phyloP scores from a whole-genome alignment of 345 rosid genomes.

The Carallia brachiata region DNA sequence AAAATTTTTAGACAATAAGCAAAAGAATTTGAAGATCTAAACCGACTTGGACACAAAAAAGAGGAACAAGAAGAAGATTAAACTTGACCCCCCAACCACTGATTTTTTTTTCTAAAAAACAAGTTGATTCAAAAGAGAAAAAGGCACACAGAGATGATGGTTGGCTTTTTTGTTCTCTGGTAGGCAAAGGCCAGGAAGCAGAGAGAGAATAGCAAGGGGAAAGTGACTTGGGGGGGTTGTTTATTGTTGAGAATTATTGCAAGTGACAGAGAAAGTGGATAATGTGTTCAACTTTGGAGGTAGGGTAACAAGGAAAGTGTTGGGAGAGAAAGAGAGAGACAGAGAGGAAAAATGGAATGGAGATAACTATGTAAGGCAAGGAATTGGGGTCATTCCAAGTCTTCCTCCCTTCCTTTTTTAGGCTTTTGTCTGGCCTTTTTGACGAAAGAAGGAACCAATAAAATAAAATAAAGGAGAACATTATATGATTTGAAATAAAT shows the following conservation, averaged over 20 bases:
- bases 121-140: conserved; percentile 1
- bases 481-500: no score
- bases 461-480: no score
- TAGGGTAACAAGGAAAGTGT: not conserved
- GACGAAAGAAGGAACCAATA: conserved; percentile 5
- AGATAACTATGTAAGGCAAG: conserved; percentile 29
- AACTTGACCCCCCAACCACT: conserved; percentile 4
- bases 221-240: not conserved
- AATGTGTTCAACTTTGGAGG: conserved; percentile 26
- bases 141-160: not conserved
- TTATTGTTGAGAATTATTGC: conserved; percentile 19
- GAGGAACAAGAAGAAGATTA: conserved; percentile 14
- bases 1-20: conserved; percentile 15
- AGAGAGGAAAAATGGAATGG: conserved; percentile 15
- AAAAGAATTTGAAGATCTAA: conserved; percentile 9
- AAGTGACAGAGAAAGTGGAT: conserved; percentile 26
- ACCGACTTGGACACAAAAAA: not conserved
- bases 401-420: conserved; percentile 38
- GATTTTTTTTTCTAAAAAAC: conserved; percentile 10
- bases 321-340: not conserved
- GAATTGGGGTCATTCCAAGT: conserved; percentile 14
- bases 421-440: conserved; percentile 25
- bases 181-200: not conserved
- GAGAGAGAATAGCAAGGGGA: not conserved
- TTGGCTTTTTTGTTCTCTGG: not conserved